Percentiles rank a stretch among this genome's conserved stretches.
Evolutionary conservation across 495 filamentous ascomycete genomes (phyloP).

Genomic region (Hypoxylon intermedium): DNA sequence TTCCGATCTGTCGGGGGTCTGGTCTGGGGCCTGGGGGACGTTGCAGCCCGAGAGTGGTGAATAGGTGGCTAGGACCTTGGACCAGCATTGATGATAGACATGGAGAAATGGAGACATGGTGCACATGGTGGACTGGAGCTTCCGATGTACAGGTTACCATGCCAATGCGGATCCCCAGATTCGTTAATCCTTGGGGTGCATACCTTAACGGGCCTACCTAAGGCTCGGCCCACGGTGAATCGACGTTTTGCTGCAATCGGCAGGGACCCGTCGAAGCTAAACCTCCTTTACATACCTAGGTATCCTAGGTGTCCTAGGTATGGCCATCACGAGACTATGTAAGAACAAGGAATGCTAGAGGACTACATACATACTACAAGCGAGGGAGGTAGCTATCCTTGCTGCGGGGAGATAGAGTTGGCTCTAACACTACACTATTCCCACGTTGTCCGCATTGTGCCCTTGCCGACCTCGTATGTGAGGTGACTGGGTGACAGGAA

Average conservation of each 20-base stretch:
- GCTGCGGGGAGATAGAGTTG: too few species aligned
- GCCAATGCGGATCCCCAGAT: constrained; percentile 26
- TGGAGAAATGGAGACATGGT: too few species aligned
- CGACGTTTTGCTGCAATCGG: constrained; percentile 26
- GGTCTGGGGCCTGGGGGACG: constrained; percentile 23
- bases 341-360: constrained; percentile 23
- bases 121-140: background rate
- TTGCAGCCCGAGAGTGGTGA: constrained; percentile 10
- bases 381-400: too few species aligned
- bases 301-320: too few species aligned
- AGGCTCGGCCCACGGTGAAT: constrained; percentile 21
- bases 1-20: too few species aligned
- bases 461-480: constrained; percentile 24
- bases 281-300: background rate
- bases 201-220: constrained; percentile 9
- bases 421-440: too few species aligned
- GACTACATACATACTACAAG: too few species aligned
- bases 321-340: constrained; percentile 21
- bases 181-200: constrained; percentile 18
- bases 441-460: too few species aligned
- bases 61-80: constrained; percentile 6
- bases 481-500: too few species aligned
- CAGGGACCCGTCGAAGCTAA: background rate
- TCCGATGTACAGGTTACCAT: constrained; percentile 4
- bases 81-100: too few species aligned